Conservation (phyloP, 805 yeast genomes). For the Candida ficus region DNA sequence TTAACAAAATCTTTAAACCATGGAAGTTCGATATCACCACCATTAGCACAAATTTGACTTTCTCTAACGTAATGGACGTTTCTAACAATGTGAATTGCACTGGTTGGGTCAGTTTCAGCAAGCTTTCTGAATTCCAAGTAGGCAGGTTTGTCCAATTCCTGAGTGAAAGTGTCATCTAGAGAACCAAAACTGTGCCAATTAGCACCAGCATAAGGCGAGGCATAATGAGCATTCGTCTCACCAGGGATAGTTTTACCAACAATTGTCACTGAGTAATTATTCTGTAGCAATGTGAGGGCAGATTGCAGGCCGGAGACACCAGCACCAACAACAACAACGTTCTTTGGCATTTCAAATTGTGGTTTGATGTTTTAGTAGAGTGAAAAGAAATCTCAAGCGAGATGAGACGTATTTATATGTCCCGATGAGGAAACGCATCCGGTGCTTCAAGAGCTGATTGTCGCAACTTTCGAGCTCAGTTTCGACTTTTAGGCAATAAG, state of each 20-base stretch:
- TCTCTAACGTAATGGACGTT: slow-evolving; percentile 14
- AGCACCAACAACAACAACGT: slow-evolving; percentile 24
- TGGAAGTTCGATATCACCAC: slow-evolving; percentile 25
- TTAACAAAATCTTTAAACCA: slow-evolving; percentile 47
- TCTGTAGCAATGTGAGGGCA: slow-evolving; percentile 37
- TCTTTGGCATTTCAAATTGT: neutral
- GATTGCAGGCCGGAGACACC: slow-evolving; percentile 55
- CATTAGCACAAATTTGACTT: slow-evolving; percentile 5
- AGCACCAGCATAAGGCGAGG: slow-evolving; percentile 72
- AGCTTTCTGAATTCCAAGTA: slow-evolving; percentile 43
- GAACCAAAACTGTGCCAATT: slow-evolving; percentile 62
- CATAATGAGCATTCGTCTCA: slow-evolving; percentile 46
- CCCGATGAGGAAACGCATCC: neutral
- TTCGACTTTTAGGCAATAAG: too few species aligned
- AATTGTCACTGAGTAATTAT: slow-evolving; percentile 38
- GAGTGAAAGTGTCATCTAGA: slow-evolving; percentile 31
- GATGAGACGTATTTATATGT: too few species aligned
- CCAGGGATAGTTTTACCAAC: slow-evolving; percentile 50
- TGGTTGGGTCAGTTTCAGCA: slow-evolving; percentile 40
- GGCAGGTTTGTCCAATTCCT: slow-evolving; percentile 41
- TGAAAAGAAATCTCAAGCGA: too few species aligned
- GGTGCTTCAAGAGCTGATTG: too few species aligned
- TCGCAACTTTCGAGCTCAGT: too few species aligned
- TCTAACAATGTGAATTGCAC: slow-evolving; percentile 38
- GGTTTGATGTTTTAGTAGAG: too few species aligned